Conservation (phyloP, 495 filamentous ascomycete species). For the Letharia columbiana region DNA sequence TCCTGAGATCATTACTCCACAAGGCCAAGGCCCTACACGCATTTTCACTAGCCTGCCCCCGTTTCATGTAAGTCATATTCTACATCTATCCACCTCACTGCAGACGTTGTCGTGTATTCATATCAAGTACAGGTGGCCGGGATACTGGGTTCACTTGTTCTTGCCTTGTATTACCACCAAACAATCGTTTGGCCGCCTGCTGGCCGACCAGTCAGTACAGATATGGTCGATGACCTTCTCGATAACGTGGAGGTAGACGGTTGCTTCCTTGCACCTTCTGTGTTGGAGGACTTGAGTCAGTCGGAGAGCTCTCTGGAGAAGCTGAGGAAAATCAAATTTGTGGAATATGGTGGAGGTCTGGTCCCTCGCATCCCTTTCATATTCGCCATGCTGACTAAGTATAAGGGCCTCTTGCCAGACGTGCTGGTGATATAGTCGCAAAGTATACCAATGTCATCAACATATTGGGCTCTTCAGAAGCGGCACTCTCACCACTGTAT, state of each 20-base stretch:
- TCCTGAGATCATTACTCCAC: constrained; percentile 18
- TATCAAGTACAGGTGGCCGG: constrained; percentile 27
- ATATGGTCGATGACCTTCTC: constrained; percentile 26
- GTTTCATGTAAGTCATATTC: constrained; percentile 27
- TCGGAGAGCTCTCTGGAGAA: constrained; percentile 26
- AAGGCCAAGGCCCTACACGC: constrained; percentile 23
- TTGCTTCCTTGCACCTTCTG: constrained; percentile 30
- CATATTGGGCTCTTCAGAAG: constrained; percentile 29
- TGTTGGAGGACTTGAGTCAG: constrained; percentile 31
- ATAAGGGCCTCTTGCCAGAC: constrained; percentile 6
- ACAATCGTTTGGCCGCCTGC: constrained; percentile 28
- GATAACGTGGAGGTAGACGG: constrained; percentile 28
- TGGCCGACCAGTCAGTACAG: constrained; percentile 26
- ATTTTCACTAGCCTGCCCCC: constrained; percentile 31
- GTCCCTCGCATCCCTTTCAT: not conserved
- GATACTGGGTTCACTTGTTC: constrained; percentile 28
- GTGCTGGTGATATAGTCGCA: constrained; percentile 23
- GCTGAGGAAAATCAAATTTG: constrained; percentile 26
- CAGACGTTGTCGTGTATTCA: not conserved
- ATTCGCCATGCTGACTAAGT: not conserved
- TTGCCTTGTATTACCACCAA: constrained; percentile 26
- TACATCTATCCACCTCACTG: not conserved
- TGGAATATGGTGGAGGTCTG: not conserved
- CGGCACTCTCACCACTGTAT: constrained; percentile 21
- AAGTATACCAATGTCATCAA: constrained; percentile 27